Conservation (phyloP, 2,329 filamentous ascomycete genomes). For the Cercospora janseana region DNA sequence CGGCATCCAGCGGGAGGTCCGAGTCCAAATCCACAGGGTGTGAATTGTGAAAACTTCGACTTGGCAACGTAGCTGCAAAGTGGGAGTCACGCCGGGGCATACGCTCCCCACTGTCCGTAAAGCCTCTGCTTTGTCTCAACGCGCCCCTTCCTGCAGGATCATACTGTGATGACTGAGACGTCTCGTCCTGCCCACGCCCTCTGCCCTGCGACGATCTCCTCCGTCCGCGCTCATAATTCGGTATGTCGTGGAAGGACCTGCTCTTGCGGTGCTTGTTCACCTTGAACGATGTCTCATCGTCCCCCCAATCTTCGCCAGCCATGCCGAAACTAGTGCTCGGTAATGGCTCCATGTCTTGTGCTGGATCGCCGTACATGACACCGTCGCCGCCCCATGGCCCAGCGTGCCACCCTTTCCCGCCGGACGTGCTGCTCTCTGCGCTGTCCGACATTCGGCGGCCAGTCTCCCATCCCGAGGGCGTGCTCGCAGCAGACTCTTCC, state of each 20-base stretch:
- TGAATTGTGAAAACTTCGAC: constrained; percentile 28
- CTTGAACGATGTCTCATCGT: constrained; percentile 24
- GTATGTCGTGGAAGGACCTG: constrained; percentile 84
- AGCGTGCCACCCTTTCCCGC: constrained; percentile 51
- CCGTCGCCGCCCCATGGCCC: constrained; percentile 46
- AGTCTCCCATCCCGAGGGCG: constrained; percentile 75
- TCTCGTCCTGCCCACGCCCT: constrained; percentile 38
- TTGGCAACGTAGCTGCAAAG: constrained; percentile 43
- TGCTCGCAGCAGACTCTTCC: constrained; percentile 75
- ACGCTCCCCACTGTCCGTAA: constrained; percentile 27
- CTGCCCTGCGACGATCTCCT: constrained; percentile 52
- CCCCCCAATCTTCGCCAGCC: constrained; percentile 21
- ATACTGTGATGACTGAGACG: constrained; percentile 20
- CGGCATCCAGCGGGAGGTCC: constrained; percentile 35
- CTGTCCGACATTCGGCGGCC: constrained; percentile 75
- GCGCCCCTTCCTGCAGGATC: constrained; percentile 35
- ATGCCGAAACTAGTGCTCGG: constrained; percentile 38
- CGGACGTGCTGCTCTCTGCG: constrained; percentile 23
- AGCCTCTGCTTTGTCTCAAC: constrained; percentile 35
- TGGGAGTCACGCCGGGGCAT: constrained; percentile 50
- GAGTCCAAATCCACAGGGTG: constrained; percentile 26
- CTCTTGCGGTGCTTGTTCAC: constrained; percentile 37
- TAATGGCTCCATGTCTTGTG: constrained; percentile 31
- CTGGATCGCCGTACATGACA: constrained; percentile 31
- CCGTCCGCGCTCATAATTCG: constrained; percentile 62